Evolutionary conservation across 225 moss, liverwort and hornwort species (phyloP).

Genomic region (Neckera pumila): DNA sequence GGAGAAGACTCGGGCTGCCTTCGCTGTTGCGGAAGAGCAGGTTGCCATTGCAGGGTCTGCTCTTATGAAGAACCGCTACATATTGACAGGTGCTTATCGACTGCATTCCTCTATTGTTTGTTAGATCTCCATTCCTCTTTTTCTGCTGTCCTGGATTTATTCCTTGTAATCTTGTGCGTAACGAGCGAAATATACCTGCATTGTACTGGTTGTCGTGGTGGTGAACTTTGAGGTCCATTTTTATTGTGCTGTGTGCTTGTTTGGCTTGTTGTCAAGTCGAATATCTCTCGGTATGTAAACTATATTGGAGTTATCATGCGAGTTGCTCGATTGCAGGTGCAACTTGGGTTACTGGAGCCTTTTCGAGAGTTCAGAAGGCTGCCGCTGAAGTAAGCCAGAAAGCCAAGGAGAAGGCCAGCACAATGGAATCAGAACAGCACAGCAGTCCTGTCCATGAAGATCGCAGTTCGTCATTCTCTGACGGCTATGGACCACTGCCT

Average conservation of each 20-base stretch:
- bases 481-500: slow-evolving; percentile 27
- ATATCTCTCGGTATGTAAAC: background rate
- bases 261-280: background rate
- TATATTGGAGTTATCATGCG: background rate
- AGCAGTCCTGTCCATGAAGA: slow-evolving; percentile 1
- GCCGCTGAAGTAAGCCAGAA: slow-evolving; percentile 52
- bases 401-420: slow-evolving; percentile 58
- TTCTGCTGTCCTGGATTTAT: background rate
- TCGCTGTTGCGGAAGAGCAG: slow-evolving; percentile 85
- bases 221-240: background rate
- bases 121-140: background rate
- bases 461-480: slow-evolving; percentile 21
- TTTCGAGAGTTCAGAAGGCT: slow-evolving; percentile 40
- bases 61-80: slow-evolving; percentile 82
- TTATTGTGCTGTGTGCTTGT: background rate
- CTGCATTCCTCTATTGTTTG: background rate
- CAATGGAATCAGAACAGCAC: slow-evolving; percentile 36
- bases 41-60: slow-evolving; percentile 75
- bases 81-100: slow-evolving; percentile 53
- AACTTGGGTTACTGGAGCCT: slow-evolving; percentile 47
- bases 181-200: background rate
- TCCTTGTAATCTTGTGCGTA: background rate
- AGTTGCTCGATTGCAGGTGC: slow-evolving; percentile 26
- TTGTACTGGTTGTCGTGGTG: background rate
- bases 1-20: slow-evolving; percentile 74